Evolutionary conservation across 1,284 basidiomycete species (phyloP), one percentile per base, ranked within the genome.

Genomic region (Cutaneotrichosporon mucoides): DNA sequence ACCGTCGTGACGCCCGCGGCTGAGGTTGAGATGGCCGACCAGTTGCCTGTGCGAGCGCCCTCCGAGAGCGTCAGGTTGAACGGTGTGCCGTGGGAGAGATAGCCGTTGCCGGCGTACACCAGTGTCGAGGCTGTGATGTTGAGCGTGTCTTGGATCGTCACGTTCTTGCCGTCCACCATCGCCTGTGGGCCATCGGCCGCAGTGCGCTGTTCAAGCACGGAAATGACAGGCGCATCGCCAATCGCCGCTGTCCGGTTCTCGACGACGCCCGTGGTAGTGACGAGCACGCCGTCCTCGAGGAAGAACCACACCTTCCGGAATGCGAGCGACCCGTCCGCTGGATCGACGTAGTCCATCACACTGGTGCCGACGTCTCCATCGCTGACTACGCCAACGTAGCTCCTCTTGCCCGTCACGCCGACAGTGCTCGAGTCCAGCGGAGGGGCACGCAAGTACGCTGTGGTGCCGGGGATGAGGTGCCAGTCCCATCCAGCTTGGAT

Each of bases 281-380:
- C 83, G 64, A 83, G 82, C 42, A 85, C 78, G 66, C 85, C 82
- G 64, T 82, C 77, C 53, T 84, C 81, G 60, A 89, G 80, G 82
- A 86, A 88, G 77, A 88, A 87, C 84, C 84, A 87, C 0, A 83
- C 82, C 73, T 88, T 88, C 66, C 85, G 84, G 81, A 83, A 89
- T 58, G 76, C 74, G 47, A 88, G 70, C 4, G 81, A 70, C n/a
- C 76, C 68, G 5, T 85, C 86, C 46, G 76, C 59, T 1, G 86
- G 86, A 67, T 87, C 70, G 37, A 61, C 33, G 43, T 65, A 72
- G 49, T 69, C 67, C 85, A 87, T 86, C 15, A 80, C 84, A 0
- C 82, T 82, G 6, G 82, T 73, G 7, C 86, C 86, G 45, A 82
- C 70, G 36, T 69, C 70, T 5, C 84, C 85, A 52, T 83, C 81